phyloP scores from a whole-genome alignment of 345 rosid genomes.

The Durio zibethinus region DNA sequence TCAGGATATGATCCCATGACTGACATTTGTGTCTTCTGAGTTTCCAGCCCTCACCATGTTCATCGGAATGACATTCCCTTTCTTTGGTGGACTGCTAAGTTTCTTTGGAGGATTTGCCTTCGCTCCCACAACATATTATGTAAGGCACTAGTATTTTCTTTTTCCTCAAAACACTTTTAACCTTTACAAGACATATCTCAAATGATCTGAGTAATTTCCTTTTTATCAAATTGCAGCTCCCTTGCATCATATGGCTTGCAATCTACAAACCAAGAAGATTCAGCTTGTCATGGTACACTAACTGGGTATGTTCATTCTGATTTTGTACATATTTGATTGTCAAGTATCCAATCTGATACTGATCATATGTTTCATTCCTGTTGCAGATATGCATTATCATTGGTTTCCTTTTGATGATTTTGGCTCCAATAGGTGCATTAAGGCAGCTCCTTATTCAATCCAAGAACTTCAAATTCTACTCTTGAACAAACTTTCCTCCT shows the following conservation, averaged over 20 bases:
- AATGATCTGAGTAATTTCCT: not conserved
- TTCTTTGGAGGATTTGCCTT: conserved; percentile 61
- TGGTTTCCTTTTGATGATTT: conserved; percentile 39
- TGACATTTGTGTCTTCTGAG: not conserved
- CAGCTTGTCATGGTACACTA: conserved; percentile 30
- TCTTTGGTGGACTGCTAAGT: conserved; percentile 57
- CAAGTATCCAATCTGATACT: too few species aligned
- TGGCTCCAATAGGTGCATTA: conserved; percentile 49
- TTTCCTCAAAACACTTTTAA: not conserved
- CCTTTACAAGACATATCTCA: not conserved
- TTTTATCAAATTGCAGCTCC: conserved; percentile 33
- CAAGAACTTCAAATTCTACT: conserved; percentile 42
- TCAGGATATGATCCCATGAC: too few species aligned
- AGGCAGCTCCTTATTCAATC: conserved; percentile 41
- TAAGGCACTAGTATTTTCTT: conserved; percentile 22
- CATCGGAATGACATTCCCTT: conserved; percentile 49
- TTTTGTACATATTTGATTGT: too few species aligned
- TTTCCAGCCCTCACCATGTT: conserved; percentile 44
- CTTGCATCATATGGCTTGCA: conserved; percentile 53
- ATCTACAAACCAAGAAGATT: conserved; percentile 33
- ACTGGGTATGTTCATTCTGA: conserved; percentile 20
- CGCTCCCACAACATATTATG: conserved; percentile 52
- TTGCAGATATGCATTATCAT: conserved; percentile 41
- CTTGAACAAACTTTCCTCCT: conserved; percentile 14
- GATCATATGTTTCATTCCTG: not conserved